Conservation (phyloP, 225 moss, liverwort and hornwort species). For the Polytrichum commune region DNA sequence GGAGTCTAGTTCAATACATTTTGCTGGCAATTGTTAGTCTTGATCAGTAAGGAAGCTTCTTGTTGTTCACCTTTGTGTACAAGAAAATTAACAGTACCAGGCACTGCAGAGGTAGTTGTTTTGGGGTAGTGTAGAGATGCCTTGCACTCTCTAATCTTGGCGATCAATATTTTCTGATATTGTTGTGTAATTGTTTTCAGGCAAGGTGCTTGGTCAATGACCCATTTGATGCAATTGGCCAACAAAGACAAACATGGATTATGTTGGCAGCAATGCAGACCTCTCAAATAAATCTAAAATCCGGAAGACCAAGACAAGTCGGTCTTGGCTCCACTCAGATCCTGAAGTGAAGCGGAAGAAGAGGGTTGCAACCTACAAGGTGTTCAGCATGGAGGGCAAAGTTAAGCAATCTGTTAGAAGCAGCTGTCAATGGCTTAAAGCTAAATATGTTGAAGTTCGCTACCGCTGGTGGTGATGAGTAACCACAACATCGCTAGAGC, state of each 20-base stretch:
- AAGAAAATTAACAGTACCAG: too few species aligned
- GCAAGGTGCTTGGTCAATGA: slow-evolving; percentile 60
- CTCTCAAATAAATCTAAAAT: slow-evolving; percentile 26
- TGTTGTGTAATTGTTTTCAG: slow-evolving; percentile 22
- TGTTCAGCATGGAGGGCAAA: slow-evolving; percentile 76
- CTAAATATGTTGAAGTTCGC: slow-evolving; percentile 83
- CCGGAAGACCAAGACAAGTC: slow-evolving; percentile 27
- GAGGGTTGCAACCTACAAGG: slow-evolving; percentile 85
- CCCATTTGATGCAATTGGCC: slow-evolving; percentile 72
- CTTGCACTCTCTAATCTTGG: background rate
- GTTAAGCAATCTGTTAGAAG: slow-evolving; percentile 75
- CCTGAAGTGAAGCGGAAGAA: slow-evolving; percentile 87
- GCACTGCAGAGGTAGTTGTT: too few species aligned
- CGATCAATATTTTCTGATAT: background rate
- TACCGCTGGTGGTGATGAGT: slow-evolving; percentile 82
- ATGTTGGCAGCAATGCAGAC: slow-evolving; percentile 14
- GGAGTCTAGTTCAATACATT: slow-evolving; percentile 18
- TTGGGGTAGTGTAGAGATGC: too few species aligned
- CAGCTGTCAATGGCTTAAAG: slow-evolving; percentile 91
- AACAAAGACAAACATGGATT: slow-evolving; percentile 63
- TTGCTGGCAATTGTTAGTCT: too few species aligned
- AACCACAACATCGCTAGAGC: too few species aligned
- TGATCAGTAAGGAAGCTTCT: too few species aligned
- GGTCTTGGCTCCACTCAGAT: slow-evolving; percentile 52
- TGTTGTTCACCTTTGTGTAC: too few species aligned